Conservation (phyloP, 106 monocot genomes). For the Posidonia australis region DNA sequence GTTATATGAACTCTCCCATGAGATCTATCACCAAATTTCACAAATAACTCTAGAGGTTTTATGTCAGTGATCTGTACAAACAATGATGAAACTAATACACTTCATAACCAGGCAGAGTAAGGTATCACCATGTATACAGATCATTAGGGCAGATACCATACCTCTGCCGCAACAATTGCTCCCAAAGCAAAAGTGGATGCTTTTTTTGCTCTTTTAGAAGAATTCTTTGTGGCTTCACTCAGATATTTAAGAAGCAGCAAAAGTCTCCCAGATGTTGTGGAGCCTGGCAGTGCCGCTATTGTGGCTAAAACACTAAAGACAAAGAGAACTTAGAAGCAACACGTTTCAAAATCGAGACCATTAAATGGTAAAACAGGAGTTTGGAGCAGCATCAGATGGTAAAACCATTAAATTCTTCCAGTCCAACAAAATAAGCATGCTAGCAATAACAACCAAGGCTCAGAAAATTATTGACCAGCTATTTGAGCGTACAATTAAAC, state of each 20-base stretch:
- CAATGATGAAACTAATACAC: background rate
- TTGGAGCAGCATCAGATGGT: too few relatives aligned
- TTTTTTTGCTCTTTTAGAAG: conserved; percentile 56
- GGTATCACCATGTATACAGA: background rate
- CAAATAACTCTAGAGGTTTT: conserved; percentile 49
- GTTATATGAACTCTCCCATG: conserved; percentile 79
- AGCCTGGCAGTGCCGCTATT: conserved; percentile 49
- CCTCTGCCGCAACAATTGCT: conserved; percentile 84
- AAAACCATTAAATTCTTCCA: too few relatives aligned
- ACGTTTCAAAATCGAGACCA: background rate
- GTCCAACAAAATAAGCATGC: too few relatives aligned
- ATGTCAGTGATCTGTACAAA: conserved; percentile 55
- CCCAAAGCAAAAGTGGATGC: conserved; percentile 40
- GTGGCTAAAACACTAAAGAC: conserved; percentile 47
- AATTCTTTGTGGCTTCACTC: conserved; percentile 18
- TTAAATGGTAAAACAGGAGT: too few relatives aligned
- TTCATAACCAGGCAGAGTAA: background rate
- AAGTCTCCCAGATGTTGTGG: conserved; percentile 45
- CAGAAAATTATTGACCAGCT: too few relatives aligned
- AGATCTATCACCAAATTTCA: conserved; percentile 57
- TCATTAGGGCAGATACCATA: background rate
- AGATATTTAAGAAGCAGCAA: conserved; percentile 47
- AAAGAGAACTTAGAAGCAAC: background rate
- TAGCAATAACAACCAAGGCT: too few relatives aligned
- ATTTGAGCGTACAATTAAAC: too few relatives aligned